Base-by-base conservation (phyloP, 179 eudicot species). In the Vitellaria paradoxa region DNA sequence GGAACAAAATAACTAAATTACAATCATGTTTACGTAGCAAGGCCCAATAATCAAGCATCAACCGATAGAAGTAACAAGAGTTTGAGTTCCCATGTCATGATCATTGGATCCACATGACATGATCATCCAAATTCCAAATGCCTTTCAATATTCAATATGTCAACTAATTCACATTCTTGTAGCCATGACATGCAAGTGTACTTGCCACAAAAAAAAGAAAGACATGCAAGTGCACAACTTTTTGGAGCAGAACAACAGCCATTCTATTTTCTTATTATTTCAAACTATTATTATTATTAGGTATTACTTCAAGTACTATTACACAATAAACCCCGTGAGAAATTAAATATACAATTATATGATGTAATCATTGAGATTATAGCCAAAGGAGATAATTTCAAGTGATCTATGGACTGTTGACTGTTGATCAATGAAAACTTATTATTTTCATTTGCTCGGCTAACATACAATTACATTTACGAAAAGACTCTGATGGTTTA, bases 41-140 rank as follows among this genome's bases (percentile, higher is more conserved):
- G 6, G 5, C 30, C 30, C 50, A 21, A 56, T 8, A 50, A 10
- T 52, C 78, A 23, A 84, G 61, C 60, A 62, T 66, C 56, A 60
- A 74, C 30, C 52, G 42, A 46, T 3, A 68, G 71, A 52, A 9
- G 15, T 13, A 26, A 53, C 26, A 7, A 21, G 26, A 52, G 37
- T 15, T 42, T 10, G 13, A 13, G 3, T 50, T 7, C 18, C 37
- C 37, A 59, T 50, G 9, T 8, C 55, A 50, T 50, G 37, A 30
- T 1, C 37, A 30, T 8, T 12, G 12, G 7, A 50, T 50, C 55
- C 55, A 50, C 55, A 4, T 50, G 55, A 50, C 12, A 30, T 30
- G 37, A 30, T 30, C 37, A 30, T 30, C 37, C 55, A 50, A 50
- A 50, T 30, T 50, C 55, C 55, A 50, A 30, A 2, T 50, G 55